A percentile compares a stretch with the other conserved stretches of the same genome.
These are phyloP conservation scores for Beauveria pseudobassiana DNA, from an alignment of 2,329 filamentous ascomycete species.

Conservation along the genomic window DNA sequence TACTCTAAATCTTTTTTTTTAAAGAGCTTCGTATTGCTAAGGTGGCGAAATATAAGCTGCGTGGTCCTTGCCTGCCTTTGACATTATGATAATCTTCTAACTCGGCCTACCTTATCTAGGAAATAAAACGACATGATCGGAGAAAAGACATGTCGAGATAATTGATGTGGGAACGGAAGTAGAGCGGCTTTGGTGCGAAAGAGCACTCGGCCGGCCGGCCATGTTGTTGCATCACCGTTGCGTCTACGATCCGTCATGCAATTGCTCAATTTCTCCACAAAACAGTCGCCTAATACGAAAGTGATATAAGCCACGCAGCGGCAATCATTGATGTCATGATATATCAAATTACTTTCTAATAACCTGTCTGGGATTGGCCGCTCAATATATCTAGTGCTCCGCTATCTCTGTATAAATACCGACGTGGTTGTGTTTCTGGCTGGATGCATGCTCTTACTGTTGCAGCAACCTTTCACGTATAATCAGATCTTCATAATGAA, in stretches of 20 bases:
- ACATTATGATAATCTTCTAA: too few relatives aligned
- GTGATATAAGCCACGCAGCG: neutral
- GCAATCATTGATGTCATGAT: slow-evolving; percentile 9
- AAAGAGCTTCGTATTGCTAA: too few relatives aligned
- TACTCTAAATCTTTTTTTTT: neutral
- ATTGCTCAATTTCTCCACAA: neutral
- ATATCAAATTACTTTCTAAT: neutral
- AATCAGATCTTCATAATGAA: neutral
- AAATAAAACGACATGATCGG: too few relatives aligned
- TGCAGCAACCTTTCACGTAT: neutral
- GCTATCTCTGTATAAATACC: neutral
- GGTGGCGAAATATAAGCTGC: too few relatives aligned
- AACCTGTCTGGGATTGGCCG: neutral
- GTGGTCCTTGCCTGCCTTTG: rapidly evolving
- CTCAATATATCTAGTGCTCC: neutral
- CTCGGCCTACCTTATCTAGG: too few relatives aligned
- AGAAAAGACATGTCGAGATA: too few relatives aligned
- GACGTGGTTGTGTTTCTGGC: neutral
- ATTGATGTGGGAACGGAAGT: neutral
- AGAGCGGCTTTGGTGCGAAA: neutral
- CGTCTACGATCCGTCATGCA: slow-evolving; percentile 2
- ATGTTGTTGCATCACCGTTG: neutral
- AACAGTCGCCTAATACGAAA: neutral
- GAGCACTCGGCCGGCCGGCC: too few relatives aligned
- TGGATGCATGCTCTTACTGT: neutral